A percentile compares a stretch with the other conserved stretches of the same genome.
Conservation (phyloP, 2,329 filamentous ascomycete species). For the Penicillium carneum region DNA sequence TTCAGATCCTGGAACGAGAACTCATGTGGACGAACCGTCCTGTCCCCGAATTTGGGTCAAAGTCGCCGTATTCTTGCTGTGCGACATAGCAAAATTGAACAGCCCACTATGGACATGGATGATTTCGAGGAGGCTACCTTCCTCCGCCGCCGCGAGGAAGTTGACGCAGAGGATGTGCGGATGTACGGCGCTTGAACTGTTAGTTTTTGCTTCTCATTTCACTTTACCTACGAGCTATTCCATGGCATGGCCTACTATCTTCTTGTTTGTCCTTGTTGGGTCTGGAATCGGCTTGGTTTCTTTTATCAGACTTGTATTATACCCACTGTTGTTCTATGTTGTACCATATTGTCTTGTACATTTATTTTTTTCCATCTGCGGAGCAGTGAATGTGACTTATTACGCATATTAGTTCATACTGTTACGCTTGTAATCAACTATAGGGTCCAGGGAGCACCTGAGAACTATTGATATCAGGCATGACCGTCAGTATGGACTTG, state of each 20-base stretch:
- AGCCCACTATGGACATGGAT: conserved; percentile 44
- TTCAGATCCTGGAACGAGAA: conserved; percentile 39
- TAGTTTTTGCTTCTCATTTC: neutral
- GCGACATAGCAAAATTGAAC: conserved; percentile 12
- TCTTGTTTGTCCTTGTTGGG: neutral
- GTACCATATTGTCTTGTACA: conserved; percentile 7
- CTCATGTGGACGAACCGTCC: conserved; percentile 40
- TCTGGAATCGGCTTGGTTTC: neutral
- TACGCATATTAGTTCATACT: no score
- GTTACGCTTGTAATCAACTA: neutral
- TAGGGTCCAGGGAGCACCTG: no score
- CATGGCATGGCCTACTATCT: neutral
- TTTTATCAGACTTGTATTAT: conserved; percentile 4
- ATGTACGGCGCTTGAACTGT: conserved; percentile 46
- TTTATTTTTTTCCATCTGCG: neutral
- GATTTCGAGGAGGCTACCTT: conserved; percentile 35
- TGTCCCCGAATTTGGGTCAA: conserved; percentile 43
- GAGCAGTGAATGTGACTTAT: conserved; percentile 3
- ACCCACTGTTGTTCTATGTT: conserved; percentile 8
- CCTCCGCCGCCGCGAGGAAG: conserved; percentile 14
- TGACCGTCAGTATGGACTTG: neutral
- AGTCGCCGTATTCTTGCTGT: conserved; percentile 37
- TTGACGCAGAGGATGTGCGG: conserved; percentile 40
- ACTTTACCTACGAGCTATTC: neutral
- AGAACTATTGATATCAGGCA: neutral